Base-by-base conservation (phyloP, 2,329 filamentous ascomycete species). In the Purpureocillium lavendulum region DNA sequence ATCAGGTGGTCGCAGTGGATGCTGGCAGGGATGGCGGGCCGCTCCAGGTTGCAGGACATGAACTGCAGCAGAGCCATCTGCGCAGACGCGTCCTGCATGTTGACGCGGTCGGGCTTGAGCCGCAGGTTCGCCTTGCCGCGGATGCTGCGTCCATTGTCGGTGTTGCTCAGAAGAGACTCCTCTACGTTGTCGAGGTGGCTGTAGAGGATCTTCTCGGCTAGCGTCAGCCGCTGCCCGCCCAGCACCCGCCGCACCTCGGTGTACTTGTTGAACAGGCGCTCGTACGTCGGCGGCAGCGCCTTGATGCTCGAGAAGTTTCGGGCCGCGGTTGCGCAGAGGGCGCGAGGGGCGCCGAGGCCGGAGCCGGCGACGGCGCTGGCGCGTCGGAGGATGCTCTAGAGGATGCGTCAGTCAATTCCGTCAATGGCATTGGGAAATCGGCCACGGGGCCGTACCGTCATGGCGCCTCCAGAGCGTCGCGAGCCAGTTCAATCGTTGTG, bases 1-100 rank as follows among this genome's bases (percentile, higher is more conserved):
- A 98, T 97, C 80, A 98, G 82, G 64, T 98, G 92, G 68, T 98
- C 92, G 66, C 92, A 98, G 69, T 98, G 92, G 52, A 97, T 96
- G 61, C 89, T 96, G 36, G 92, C 90, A 10, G 92, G 92, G 36
- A 98, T 90, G 9, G 89, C 89, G 2, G 92, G 95, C 43, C 80
- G 80, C 21, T 84, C 84, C 39, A 98, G 74, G 40, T 87, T 86
- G 64, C 92, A 98, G 21, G 86, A 87, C 90, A 98, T 98, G 73
- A 98, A 98, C 66, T 98, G 92, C 52, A 98, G 70, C 48, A 98
- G 70, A 2, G 92, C 92, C 92, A 98, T 98, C 69, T 98, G 92
- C 6, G 92, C 92, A 24, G 87, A 95, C 12, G 92, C 92, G 70
- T 98, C 92, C 66, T 98, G 92, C 92, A 98, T 98, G 48, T 94